A percentile compares a stretch with the other conserved stretches of the same genome.
These are phyloP conservation scores for Nakazawaea siamensis DNA, from an alignment of 805 yeast species.

Conservation along the genomic window DNA sequence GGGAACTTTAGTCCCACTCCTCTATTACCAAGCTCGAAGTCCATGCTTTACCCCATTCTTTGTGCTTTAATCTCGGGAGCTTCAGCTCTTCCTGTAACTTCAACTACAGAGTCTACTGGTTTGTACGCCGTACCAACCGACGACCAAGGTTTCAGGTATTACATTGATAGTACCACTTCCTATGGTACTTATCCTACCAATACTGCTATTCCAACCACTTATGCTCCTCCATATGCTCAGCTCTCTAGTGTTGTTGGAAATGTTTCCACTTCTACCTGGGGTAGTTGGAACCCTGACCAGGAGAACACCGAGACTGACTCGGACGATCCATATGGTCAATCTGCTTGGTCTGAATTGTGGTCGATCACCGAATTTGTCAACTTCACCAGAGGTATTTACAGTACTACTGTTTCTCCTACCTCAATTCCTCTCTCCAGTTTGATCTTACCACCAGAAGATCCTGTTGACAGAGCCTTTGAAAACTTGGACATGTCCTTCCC, in stretches of 20 bases:
- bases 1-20: no score
- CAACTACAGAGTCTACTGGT: no score
- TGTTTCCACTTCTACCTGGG: conserved; percentile 9
- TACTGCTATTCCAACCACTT: conserved; percentile 11
- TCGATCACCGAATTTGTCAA: conserved; percentile 3
- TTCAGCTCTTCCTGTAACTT: no score
- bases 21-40: no score
- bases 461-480: conserved; percentile 3
- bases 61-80: no score
- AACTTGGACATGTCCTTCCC: conserved; percentile 7
- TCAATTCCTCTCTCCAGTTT: conserved; percentile 8
- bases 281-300: conserved; percentile 7
- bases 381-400: conserved; percentile 10
- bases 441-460: conserved; percentile 10
- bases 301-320: conserved; percentile 2
- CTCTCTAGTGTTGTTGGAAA: conserved; percentile 1
- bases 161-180: conserved; percentile 6
- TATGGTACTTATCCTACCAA: conserved; percentile 7
- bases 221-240: conserved; percentile 15
- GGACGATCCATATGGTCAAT: conserved; percentile 8
- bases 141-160: conserved; percentile 3
- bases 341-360: conserved; percentile 10
- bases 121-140: background rate
- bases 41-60: no score
- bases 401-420: conserved; percentile 9